Percentiles rank a stretch among this genome's conserved stretches.
phyloP scores from a whole-genome alignment of 768 basidiomycete species.

The Lentinula guzmanii region DNA sequence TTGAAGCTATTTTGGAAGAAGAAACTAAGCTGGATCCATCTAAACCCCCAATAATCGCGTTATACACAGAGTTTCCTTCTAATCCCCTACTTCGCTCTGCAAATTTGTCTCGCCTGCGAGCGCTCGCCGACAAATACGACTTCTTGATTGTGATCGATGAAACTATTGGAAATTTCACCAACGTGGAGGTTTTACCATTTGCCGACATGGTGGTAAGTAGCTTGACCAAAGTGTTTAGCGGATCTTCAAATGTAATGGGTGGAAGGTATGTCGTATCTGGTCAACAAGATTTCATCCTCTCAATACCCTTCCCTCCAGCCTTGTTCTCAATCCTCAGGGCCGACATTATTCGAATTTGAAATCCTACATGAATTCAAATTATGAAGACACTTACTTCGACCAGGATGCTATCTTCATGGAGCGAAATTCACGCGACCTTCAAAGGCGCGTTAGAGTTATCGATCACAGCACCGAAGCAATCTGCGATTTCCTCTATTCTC shows the following conservation, averaged over 20 bases:
- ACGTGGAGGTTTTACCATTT: slow-evolving; percentile 82
- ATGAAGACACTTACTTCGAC: slow-evolving; percentile 83
- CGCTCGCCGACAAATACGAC: slow-evolving; percentile 80
- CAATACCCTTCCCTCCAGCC: slow-evolving; percentile 33
- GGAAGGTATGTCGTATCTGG: slow-evolving; percentile 61
- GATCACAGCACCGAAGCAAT: slow-evolving; percentile 79
- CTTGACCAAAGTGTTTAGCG: slow-evolving; percentile 92
- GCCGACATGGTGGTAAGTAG: slow-evolving; percentile 91
- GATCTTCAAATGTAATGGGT: slow-evolving; percentile 94
- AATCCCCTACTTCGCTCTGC: slow-evolving; percentile 90
- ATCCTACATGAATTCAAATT: slow-evolving; percentile 44
- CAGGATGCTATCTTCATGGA: slow-evolving; percentile 97
- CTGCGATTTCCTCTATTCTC: slow-evolving; percentile 70
- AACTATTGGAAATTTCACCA: slow-evolving; percentile 91
- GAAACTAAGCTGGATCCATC: slow-evolving; percentile 31
- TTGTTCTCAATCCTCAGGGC: slow-evolving; percentile 80
- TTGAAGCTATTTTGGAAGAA: slow-evolving; percentile 56
- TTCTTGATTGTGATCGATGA: slow-evolving; percentile 92
- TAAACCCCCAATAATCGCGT: slow-evolving; percentile 61
- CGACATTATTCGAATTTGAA: slow-evolving; percentile 67
- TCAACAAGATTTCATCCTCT: background rate
- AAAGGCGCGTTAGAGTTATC: slow-evolving; percentile 64
- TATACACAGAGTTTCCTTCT: slow-evolving; percentile 93
- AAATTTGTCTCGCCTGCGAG: slow-evolving; percentile 66
- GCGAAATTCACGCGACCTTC: slow-evolving; percentile 94